phyloP scores from a whole-genome alignment of 495 filamentous ascomycete species.

The Pseudevernia furfuracea region DNA sequence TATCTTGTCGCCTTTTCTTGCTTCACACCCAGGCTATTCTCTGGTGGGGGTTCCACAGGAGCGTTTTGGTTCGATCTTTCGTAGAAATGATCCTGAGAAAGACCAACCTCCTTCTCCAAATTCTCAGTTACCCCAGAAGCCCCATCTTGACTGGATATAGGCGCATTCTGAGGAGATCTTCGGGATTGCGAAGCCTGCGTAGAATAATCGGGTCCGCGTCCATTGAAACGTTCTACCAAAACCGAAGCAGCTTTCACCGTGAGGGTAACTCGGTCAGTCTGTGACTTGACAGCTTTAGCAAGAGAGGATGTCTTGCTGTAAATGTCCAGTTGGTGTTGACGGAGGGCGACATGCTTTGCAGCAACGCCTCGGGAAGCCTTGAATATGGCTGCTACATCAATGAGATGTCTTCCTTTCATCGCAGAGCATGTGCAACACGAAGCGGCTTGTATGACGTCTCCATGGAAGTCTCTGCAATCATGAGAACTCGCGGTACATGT shows the following conservation, averaged over 20 bases:
- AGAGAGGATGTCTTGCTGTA: constrained; percentile 73
- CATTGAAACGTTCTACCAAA: constrained; percentile 50
- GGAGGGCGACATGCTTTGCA: constrained; percentile 69
- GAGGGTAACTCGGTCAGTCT: constrained; percentile 55
- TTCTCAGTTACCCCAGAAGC: background rate
- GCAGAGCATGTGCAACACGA: constrained; percentile 7
- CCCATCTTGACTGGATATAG: constrained; percentile 14
- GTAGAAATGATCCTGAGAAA: constrained; percentile 42
- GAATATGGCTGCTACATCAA: constrained; percentile 73
- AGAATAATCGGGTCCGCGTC: constrained; percentile 31
- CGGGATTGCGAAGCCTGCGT: constrained; percentile 24
- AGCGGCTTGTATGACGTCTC: background rate
- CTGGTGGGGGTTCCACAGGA: constrained; percentile 25
- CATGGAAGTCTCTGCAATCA: background rate
- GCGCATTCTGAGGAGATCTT: constrained; percentile 19
- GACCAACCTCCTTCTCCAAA: constrained; percentile 26
- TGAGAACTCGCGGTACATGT: background rate
- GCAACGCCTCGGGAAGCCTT: constrained; percentile 72
- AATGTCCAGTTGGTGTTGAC: constrained; percentile 67
- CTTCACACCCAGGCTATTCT: constrained; percentile 32
- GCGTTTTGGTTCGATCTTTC: constrained; percentile 30
- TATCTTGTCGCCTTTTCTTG: constrained; percentile 37
- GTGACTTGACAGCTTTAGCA: constrained; percentile 55
- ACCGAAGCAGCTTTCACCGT: constrained; percentile 57
- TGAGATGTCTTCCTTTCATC: constrained; percentile 64